Evolutionary conservation across 768 basidiomycete genomes (phyloP), one percentile per base, ranked within the genome.

Genomic region (Pleurotus salmoneostramineus): DNA sequence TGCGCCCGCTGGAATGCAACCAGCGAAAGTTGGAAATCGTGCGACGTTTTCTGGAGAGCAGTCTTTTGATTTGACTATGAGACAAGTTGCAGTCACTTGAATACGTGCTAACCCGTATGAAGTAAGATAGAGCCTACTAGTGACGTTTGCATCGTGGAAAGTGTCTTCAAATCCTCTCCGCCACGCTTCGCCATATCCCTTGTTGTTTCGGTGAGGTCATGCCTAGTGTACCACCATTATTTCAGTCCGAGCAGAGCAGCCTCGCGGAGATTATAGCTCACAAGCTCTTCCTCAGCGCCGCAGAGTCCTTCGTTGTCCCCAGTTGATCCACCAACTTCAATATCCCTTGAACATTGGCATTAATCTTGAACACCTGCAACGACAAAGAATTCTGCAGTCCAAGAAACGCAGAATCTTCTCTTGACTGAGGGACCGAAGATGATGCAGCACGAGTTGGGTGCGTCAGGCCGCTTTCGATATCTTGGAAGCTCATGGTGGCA

Each of bases 351-450:
- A 98, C 94, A 72, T 99, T 99, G 58, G 92, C 84, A 66, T 96
- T 95, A 77, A 98, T 94, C 83, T 98, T 98, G 88, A 98, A 98
- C 58, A 96, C 93, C 70, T 98, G 95, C 5, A 98, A 80, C 0
- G 89, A 89, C 59, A 94, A 72, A 11, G 91, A 91, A 3, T 83
- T 85, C 67, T 94, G 93, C 12, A 95, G 75, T 34, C 77, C 78
- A 7, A 80, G 74, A 70, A 96, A 98, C 3, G 87, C 79, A 5
- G 83, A 80, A 71, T 95, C 93, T 67, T 91, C 86, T 43, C 59
- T 79, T 27, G 81, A 78, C 62, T 73, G 77, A 6, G 78, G 71
- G 6, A 68, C 58, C 3, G 69, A 61, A 3, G 70, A 67, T 2
- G 70, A 68, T 5, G 72, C 62, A 4, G 75, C 67, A 56, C 72